Percentiles rank a stretch among this genome's conserved stretches.
These are phyloP conservation scores for Starmerella tilneyi DNA, from an alignment of 805 yeast species.

Conservation along the genomic window DNA sequence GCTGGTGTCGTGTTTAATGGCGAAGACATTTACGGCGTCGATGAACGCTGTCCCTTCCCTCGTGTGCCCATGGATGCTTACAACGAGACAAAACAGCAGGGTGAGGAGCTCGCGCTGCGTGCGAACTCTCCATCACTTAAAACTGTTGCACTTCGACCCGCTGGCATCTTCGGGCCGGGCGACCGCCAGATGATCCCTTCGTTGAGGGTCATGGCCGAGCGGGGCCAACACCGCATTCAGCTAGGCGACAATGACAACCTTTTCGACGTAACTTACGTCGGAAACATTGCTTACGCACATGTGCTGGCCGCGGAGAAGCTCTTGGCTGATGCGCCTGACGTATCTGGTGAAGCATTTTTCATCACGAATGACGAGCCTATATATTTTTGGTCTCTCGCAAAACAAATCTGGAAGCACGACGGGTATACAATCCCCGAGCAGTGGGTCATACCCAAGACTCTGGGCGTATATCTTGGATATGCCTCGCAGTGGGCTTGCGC, in stretches of 20 bases:
- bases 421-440: constrained; percentile 66
- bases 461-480: constrained; percentile 77
- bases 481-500: constrained; percentile 65
- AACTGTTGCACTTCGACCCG: constrained; percentile 88
- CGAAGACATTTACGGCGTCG: constrained; percentile 81
- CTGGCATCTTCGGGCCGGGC: constrained; percentile 98
- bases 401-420: constrained; percentile 95
- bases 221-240: constrained; percentile 86
- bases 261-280: constrained; percentile 97
- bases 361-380: constrained; percentile 90
- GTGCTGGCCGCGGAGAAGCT: constrained; percentile 79
- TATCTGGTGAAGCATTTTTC: constrained; percentile 82
- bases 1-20: constrained; percentile 98
- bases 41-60: constrained; percentile 91
- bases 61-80: constrained; percentile 90
- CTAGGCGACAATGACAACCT: constrained; percentile 88
- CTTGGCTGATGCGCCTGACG: constrained; percentile 36
- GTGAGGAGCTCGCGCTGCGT: constrained; percentile 68
- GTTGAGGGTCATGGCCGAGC: constrained; percentile 64
- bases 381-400: constrained; percentile 93
- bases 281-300: constrained; percentile 95
- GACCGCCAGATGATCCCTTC: constrained; percentile 96
- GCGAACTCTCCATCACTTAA: constrained; percentile 56
- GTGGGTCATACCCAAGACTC: constrained; percentile 56
- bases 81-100: constrained; percentile 87